phyloP scores from a whole-genome alignment of 2,329 filamentous ascomycete genomes.

The Fusarium floridanum region DNA sequence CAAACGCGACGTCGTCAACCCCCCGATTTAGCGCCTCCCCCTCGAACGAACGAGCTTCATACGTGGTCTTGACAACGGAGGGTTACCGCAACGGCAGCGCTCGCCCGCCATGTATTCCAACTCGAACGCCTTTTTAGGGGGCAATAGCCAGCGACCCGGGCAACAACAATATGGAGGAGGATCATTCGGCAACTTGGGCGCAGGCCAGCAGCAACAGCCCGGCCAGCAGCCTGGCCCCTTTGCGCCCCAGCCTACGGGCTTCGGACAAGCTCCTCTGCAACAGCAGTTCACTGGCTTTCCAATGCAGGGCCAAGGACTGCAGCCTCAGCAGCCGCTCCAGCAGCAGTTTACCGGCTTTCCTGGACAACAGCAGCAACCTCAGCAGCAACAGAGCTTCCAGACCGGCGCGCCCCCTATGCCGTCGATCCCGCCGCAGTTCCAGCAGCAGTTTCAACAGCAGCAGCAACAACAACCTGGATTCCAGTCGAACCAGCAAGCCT shows the following conservation, averaged over 20 bases:
- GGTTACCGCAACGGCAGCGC: constrained; percentile 13
- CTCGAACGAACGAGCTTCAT: constrained; percentile 32
- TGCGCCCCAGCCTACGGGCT: constrained; percentile 71
- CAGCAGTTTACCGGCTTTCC: constrained; percentile 78
- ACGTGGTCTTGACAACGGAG: constrained; percentile 22
- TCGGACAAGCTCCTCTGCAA: constrained; percentile 64
- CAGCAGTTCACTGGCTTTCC: constrained; percentile 73
- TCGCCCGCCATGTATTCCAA: constrained; percentile 82
- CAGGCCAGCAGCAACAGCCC: constrained; percentile 60
- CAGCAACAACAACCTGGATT: constrained; percentile 61
- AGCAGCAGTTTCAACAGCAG: constrained; percentile 68
- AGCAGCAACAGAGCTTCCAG: constrained; percentile 70
- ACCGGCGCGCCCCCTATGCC: constrained; percentile 71
- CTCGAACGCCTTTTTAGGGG: constrained; percentile 86
- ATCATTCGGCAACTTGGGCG: constrained; percentile 59
- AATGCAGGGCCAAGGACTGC: constrained; percentile 64
- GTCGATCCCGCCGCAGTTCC: constrained; percentile 70
- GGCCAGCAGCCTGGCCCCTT: constrained; percentile 67
- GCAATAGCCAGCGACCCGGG: constrained; percentile 78
- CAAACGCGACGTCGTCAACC: constrained; percentile 21
- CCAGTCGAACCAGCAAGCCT: constrained; percentile 58
- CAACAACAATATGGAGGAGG: constrained; percentile 62
- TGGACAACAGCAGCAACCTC: constrained; percentile 56
- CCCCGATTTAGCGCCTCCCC: constrained; percentile 36
- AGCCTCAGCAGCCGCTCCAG: constrained; percentile 71